These are phyloP conservation scores for Arthrobotrys musiformis DNA, from an alignment of 2,329 filamentous ascomycete species.

Conservation along the genomic window DNA sequence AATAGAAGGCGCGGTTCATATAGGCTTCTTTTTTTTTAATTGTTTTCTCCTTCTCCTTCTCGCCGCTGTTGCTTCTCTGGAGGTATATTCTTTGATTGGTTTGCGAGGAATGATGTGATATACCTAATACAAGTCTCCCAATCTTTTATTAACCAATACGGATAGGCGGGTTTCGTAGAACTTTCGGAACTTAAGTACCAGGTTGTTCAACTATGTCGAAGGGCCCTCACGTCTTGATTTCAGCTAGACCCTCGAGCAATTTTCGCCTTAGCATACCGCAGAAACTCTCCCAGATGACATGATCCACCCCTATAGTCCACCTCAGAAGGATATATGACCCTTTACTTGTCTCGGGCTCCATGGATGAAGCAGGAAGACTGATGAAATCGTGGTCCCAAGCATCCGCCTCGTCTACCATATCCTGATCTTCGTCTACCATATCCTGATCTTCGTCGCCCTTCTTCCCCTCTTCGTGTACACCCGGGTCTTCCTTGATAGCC, in stretches of 20 bases:
- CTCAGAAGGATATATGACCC: constrained; percentile 69
- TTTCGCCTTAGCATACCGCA: constrained; percentile 78
- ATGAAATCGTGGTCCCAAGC: constrained; percentile 68
- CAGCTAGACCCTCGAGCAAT: constrained; percentile 58
- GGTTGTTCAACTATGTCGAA: background rate
- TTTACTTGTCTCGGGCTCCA: constrained; percentile 62
- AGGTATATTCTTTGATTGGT: background rate
- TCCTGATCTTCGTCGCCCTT: constrained; percentile 61
- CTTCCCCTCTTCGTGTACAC: constrained; percentile 54
- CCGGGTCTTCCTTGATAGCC: constrained; percentile 46
- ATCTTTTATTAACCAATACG: background rate
- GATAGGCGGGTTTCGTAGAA: too few species aligned
- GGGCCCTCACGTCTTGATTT: constrained; percentile 1
- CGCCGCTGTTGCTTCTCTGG: background rate
- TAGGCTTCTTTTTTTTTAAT: constrained; percentile 21
- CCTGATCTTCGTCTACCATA: constrained; percentile 61
- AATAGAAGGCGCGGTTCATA: constrained; percentile 52
- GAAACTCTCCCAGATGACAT: constrained; percentile 84
- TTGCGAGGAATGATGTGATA: constrained; percentile 9
- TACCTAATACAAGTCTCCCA: background rate
- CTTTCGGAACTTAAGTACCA: too few species aligned
- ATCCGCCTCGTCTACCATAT: constrained; percentile 64
- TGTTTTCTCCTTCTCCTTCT: background rate
- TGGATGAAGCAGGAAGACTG: constrained; percentile 62
- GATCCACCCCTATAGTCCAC: constrained; percentile 81